Percentiles rank a stretch among this genome's conserved stretches.
Conservation (phyloP, 371 early-diverging fungal species). For the Mortierella sp. region DNA sequence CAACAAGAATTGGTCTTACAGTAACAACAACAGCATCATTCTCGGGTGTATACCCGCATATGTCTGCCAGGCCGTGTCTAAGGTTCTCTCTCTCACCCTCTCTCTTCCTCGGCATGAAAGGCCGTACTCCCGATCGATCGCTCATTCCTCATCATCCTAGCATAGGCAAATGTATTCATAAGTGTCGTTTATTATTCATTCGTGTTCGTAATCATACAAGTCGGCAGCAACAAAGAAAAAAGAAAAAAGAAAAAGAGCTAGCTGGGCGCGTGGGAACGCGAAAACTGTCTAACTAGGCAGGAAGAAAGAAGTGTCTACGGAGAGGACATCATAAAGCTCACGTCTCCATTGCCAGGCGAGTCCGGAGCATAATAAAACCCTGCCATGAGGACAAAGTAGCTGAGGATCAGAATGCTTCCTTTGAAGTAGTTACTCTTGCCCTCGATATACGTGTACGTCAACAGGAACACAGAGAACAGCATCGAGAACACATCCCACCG, state of each 20-base stretch:
- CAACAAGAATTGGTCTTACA: too few relatives aligned
- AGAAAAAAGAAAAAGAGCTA: background rate
- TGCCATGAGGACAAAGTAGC: conserved; percentile 85
- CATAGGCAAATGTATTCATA: too few relatives aligned
- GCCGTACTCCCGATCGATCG: background rate
- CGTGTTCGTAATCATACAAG: background rate
- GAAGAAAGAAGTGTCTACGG: background rate
- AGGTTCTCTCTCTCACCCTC: too few relatives aligned
- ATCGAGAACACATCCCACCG: conserved; percentile 91
- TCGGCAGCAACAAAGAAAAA: background rate
- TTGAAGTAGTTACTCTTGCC: conserved; percentile 97
- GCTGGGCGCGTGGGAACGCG: background rate
- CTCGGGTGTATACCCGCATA: too few relatives aligned
- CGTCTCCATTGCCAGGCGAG: conserved; percentile 51
- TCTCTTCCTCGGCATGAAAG: too few relatives aligned
- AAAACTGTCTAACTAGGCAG: background rate
- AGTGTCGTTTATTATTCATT: conserved; percentile 4
- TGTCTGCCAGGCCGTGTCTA: too few relatives aligned
- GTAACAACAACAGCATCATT: too few relatives aligned
- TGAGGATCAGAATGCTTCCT: conserved; percentile 90
- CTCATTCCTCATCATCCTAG: background rate
- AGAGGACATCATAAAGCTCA: conserved; percentile 21
- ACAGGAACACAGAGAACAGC: conserved; percentile 89
- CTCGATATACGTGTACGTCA: conserved; percentile 92
- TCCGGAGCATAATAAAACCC: conserved; percentile 84